Percentiles rank a stretch among this genome's conserved stretches.
Evolutionary conservation across 768 basidiomycete genomes (phyloP).

Genomic region (Galerina marginata): DNA sequence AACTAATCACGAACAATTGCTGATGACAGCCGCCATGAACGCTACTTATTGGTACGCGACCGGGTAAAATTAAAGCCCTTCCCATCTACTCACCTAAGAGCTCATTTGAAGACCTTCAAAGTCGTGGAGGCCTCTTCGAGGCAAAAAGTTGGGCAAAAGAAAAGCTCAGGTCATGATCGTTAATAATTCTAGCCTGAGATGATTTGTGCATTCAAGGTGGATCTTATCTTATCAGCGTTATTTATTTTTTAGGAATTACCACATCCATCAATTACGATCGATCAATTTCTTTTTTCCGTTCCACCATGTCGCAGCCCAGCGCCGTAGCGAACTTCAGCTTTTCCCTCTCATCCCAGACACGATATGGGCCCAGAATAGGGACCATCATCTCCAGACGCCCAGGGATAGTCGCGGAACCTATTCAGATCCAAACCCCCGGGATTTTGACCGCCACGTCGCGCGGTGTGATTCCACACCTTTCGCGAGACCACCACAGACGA

Average conservation of each 20-base stretch:
- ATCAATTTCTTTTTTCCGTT: slow-evolving; percentile 4
- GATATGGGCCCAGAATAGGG: slow-evolving; percentile 44
- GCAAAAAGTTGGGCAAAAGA: too few relatives aligned
- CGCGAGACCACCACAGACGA: slow-evolving; percentile 58
- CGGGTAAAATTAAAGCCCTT: too few relatives aligned
- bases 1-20: too few relatives aligned
- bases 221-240: slow-evolving; percentile 3
- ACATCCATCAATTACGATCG: not conserved
- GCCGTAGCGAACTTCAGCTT: slow-evolving; percentile 15
- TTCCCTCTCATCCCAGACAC: slow-evolving; percentile 8
- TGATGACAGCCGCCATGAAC: too few relatives aligned
- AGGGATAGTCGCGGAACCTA: slow-evolving; percentile 13
- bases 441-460: slow-evolving; percentile 70
- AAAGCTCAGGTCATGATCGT: too few relatives aligned
- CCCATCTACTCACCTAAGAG: too few relatives aligned
- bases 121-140: too few relatives aligned
- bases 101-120: too few relatives aligned
- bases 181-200: too few relatives aligned
- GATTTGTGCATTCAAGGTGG: too few relatives aligned
- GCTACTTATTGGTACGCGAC: too few relatives aligned
- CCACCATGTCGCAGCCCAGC: slow-evolving; percentile 20
- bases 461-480: slow-evolving; percentile 76
- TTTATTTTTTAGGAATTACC: too few relatives aligned
- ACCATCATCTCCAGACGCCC: slow-evolving; percentile 30
- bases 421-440: slow-evolving; percentile 64